Conservation (phyloP, 2,329 filamentous ascomycete species). For the Reticulascus tulasneorum region DNA sequence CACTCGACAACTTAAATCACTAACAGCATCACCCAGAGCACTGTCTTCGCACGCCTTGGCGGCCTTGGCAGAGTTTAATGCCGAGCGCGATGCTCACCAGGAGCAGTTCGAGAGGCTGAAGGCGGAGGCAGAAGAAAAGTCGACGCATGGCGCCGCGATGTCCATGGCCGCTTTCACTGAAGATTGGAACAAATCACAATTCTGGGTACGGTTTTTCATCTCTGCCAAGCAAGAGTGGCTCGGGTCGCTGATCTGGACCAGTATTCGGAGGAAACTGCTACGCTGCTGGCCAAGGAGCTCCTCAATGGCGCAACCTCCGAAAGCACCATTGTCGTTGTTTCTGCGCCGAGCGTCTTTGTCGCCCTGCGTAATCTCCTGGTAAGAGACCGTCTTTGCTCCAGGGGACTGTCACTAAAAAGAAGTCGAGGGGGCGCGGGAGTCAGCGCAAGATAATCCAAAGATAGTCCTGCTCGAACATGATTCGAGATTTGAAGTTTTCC, state of each 20-base stretch:
- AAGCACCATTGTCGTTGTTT: slow-evolving; percentile 64
- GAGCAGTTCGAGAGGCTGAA: slow-evolving; percentile 67
- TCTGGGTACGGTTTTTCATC: slow-evolving; percentile 59
- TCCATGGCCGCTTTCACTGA: slow-evolving; percentile 70
- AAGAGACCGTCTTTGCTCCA: slow-evolving; percentile 16
- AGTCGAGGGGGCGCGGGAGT: slow-evolving; percentile 8
- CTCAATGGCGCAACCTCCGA: slow-evolving; percentile 55
- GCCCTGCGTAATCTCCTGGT: slow-evolving; percentile 69
- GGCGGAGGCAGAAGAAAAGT: slow-evolving; percentile 50
- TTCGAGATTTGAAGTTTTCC: slow-evolving; percentile 67
- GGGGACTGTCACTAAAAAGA: background rate
- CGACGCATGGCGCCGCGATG: slow-evolving; percentile 12
- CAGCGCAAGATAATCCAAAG: slow-evolving; percentile 43
- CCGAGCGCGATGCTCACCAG: slow-evolving; percentile 63
- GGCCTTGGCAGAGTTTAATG: slow-evolving; percentile 70
- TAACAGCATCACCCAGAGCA: slow-evolving; percentile 34
- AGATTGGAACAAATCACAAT: slow-evolving; percentile 81
- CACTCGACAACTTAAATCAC: too few species aligned
- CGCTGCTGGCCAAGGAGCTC: slow-evolving; percentile 58
- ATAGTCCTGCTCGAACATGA: slow-evolving; percentile 71
- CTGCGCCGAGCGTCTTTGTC: slow-evolving; percentile 73
- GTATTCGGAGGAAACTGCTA: slow-evolving; percentile 72
- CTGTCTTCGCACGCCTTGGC: slow-evolving; percentile 64
- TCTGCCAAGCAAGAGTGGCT: background rate
- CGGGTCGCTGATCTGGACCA: slow-evolving; percentile 21